These are phyloP conservation scores for Astrocystis sublimbata DNA, from an alignment of 495 filamentous ascomycete genomes.

Conservation along the genomic window DNA sequence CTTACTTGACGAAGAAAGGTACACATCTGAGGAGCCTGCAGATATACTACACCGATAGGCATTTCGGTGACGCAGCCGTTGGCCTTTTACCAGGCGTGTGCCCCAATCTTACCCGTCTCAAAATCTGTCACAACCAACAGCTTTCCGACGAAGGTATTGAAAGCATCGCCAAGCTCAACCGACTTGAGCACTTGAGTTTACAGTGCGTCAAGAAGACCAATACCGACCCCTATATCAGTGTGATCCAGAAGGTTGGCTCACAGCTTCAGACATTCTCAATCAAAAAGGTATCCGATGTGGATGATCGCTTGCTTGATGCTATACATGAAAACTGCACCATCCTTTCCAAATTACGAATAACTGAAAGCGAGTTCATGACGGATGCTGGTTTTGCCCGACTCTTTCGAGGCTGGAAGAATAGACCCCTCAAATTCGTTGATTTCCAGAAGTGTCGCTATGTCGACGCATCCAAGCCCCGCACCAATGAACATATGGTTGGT, in stretches of 20 bases:
- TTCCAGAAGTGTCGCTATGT: conserved; percentile 72
- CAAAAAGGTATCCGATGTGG: conserved; percentile 55
- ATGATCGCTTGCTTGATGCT: conserved; percentile 62
- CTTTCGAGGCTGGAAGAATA: conserved; percentile 77
- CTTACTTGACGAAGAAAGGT: conserved; percentile 64
- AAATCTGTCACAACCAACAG: conserved; percentile 61
- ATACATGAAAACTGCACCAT: conserved; percentile 67
- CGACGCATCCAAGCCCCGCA: conserved; percentile 55
- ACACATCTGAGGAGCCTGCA: conserved; percentile 63
- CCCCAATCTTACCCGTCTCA: conserved; percentile 67
- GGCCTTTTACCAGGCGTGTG: conserved; percentile 57
- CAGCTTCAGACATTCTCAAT: conserved; percentile 72
- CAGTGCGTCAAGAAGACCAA: conserved; percentile 57
- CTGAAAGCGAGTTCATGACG: conserved; percentile 69
- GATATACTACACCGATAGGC: conserved; percentile 71
- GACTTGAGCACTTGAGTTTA: conserved; percentile 72
- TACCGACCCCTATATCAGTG: conserved; percentile 56
- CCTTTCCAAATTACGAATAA: conserved; percentile 76
- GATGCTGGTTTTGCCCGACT: conserved; percentile 68
- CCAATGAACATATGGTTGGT: conserved; percentile 65
- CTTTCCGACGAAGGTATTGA: conserved; percentile 48
- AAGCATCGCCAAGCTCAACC: conserved; percentile 55
- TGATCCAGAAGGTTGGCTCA: conserved; percentile 60
- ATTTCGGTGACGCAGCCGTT: conserved; percentile 57
- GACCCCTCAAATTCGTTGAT: conserved; percentile 65